Percentiles rank a stretch among this genome's conserved stretches.
Conservation (phyloP, 2,329 filamentous ascomycete genomes). For the Sclerotinia sclerotiorum region DNA sequence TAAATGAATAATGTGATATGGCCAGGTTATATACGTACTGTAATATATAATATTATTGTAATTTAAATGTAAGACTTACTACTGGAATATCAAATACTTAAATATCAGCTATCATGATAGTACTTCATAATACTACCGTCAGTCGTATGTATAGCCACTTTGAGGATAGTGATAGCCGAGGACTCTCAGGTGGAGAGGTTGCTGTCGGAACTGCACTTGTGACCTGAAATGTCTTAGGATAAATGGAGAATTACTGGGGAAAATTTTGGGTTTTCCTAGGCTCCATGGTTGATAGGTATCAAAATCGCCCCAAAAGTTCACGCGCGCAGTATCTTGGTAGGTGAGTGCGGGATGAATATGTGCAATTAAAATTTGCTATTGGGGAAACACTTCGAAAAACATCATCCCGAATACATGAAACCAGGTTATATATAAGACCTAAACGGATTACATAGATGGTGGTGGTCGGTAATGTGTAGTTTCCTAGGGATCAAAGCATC, state of each 20-base stretch:
- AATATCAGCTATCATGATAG: too few species aligned
- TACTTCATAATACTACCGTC: too few species aligned
- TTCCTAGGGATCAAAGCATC: conserved; percentile 42
- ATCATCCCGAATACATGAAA: conserved; percentile 40
- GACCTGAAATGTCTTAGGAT: conserved; percentile 39
- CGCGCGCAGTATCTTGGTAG: conserved; percentile 39
- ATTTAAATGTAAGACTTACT: too few species aligned
- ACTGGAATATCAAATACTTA: too few species aligned
- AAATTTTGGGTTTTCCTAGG: conserved; percentile 46
- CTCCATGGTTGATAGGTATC: conserved; percentile 44
- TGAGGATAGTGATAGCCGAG: conserved; percentile 54
- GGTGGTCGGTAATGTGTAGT: conserved; percentile 41
- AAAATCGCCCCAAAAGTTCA: conserved; percentile 37
- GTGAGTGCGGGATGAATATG: conserved; percentile 36
- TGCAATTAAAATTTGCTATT: conserved; percentile 41
- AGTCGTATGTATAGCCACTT: conserved; percentile 42
- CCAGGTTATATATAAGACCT: conserved; percentile 40
- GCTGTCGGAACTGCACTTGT: conserved; percentile 55
- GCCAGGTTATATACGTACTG: too few species aligned
- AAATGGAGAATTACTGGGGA: conserved; percentile 39
- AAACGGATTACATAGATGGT: conserved; percentile 40
- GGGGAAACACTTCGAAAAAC: conserved; percentile 33
- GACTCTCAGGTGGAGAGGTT: conserved; percentile 58
- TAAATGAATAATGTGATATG: too few species aligned
- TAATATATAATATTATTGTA: too few species aligned